These are phyloP conservation scores for Fragaria ananassa DNA, from an alignment of 306 rosid genomes.

Conservation along the genomic window DNA sequence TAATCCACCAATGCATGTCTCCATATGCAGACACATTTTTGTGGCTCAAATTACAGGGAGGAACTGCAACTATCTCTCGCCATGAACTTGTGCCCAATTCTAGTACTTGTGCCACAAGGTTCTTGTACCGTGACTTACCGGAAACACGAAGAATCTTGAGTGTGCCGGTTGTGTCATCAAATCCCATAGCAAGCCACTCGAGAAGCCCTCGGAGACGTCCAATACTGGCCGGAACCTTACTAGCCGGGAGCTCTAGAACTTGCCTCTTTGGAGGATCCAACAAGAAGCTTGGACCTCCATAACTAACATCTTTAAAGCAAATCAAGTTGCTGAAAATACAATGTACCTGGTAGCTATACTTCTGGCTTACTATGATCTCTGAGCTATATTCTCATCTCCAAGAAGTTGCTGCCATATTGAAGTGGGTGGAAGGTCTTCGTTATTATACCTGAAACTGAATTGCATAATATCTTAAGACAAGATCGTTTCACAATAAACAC, in stretches of 20 bases:
- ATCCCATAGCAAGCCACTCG: neutral
- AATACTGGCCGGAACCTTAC: neutral
- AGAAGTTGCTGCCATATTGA: neutral
- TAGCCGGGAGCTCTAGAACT: neutral
- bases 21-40: neutral
- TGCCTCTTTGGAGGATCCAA: neutral
- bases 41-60: neutral
- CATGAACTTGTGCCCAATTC: slow-evolving; percentile 1
- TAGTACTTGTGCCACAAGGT: neutral
- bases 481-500: too few species aligned
- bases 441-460: too few species aligned
- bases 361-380: neutral
- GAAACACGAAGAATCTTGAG: neutral
- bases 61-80: neutral
- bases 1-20: neutral
- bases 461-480: too few species aligned
- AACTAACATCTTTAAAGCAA: neutral
- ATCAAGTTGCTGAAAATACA: neutral
- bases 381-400: neutral
- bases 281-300: neutral
- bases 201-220: neutral
- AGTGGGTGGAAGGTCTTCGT: neutral
- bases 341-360: neutral
- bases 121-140: neutral
- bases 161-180: neutral